A percentile compares a stretch with the other conserved stretches of the same genome.
phyloP scores from a whole-genome alignment of 2,329 filamentous ascomycete genomes.

The Exophiala aquamarina region DNA sequence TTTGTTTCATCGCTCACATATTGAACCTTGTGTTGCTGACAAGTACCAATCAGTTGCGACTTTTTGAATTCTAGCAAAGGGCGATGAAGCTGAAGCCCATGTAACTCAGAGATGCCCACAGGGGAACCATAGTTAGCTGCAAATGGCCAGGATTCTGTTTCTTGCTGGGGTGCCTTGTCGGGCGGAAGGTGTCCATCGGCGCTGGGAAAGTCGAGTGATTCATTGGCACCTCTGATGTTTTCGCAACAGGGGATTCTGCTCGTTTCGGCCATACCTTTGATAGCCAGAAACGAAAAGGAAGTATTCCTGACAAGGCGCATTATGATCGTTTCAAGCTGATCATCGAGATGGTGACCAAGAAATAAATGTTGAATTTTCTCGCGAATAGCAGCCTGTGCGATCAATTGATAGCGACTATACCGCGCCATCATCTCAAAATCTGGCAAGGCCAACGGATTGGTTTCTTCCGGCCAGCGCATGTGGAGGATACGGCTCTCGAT shows the following conservation, averaged over 20 bases:
- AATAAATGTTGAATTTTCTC: conserved; percentile 62
- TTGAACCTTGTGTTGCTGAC: conserved; percentile 61
- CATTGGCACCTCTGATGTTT: conserved; percentile 19
- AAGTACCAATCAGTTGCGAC: conserved; percentile 60
- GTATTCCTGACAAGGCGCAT: conserved; percentile 61
- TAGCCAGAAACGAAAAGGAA: conserved; percentile 15
- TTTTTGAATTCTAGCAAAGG: conserved; percentile 66
- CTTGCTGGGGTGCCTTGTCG: neutral
- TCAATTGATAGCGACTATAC: conserved; percentile 66
- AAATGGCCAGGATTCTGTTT: neutral
- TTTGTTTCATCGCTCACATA: conserved; percentile 92
- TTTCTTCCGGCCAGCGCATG: conserved; percentile 53
- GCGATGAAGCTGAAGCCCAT: conserved; percentile 64
- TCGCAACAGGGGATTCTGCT: conserved; percentile 24
- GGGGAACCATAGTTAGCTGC: conserved; percentile 45
- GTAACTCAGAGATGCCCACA: conserved; percentile 42
- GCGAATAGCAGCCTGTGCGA: conserved; percentile 63
- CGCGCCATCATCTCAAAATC: conserved; percentile 80
- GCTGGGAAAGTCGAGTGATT: neutral
- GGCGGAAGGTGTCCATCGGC: neutral
- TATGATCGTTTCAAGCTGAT: conserved; percentile 86
- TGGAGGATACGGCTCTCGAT: conserved; percentile 35
- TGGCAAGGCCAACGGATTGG: conserved; percentile 46
- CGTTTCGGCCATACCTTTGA: conserved; percentile 21
- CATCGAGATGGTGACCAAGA: conserved; percentile 83